phyloP scores from a whole-genome alignment of 2,329 filamentous ascomycete species.

The Pseudodiploospora longispora region DNA sequence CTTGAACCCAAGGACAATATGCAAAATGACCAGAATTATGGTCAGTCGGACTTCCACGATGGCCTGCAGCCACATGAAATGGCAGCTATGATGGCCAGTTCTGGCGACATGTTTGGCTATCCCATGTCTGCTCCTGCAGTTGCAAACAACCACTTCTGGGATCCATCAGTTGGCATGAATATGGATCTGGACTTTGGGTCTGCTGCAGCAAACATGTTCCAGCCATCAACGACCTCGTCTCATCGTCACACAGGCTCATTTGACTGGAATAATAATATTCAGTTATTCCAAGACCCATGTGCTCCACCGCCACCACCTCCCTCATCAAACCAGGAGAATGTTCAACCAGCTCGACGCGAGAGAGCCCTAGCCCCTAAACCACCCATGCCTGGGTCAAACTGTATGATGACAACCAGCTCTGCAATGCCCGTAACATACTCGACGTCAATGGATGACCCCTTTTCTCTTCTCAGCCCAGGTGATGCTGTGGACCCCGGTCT shows the following conservation, averaged over 20 bases:
- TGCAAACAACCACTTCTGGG: slow-evolving; percentile 49
- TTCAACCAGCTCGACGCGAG: slow-evolving; percentile 30
- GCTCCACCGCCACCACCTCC: slow-evolving; percentile 23
- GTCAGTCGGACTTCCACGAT: slow-evolving; percentile 42
- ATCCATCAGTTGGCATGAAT: slow-evolving; percentile 41
- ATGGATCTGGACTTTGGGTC: slow-evolving; percentile 53
- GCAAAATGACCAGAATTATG: slow-evolving; percentile 50
- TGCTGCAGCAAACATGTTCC: slow-evolving; percentile 35
- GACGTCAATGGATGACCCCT: slow-evolving; percentile 41
- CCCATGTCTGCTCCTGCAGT: slow-evolving; percentile 51
- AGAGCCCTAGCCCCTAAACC: slow-evolving; percentile 44
- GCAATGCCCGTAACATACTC: slow-evolving; percentile 35
- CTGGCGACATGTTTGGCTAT: slow-evolving; percentile 51
- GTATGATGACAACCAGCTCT: neutral
- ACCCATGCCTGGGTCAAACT: slow-evolving; percentile 22
- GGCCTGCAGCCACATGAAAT: slow-evolving; percentile 43
- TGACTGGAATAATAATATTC: slow-evolving; percentile 49
- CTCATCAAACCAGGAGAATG: slow-evolving; percentile 27
- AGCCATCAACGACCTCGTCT: slow-evolving; percentile 19
- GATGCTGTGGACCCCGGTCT: slow-evolving; percentile 53
- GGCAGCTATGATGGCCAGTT: slow-evolving; percentile 35
- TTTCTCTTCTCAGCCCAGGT: slow-evolving; percentile 36
- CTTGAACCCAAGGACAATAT: slow-evolving; percentile 47
- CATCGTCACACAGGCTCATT: slow-evolving; percentile 43
- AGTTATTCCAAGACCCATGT: slow-evolving; percentile 42